A percentile compares a stretch with the other conserved stretches of the same genome.
These are phyloP conservation scores for Plenodomus lindquistii DNA, from an alignment of 2,329 filamentous ascomycete genomes.

Conservation along the genomic window DNA sequence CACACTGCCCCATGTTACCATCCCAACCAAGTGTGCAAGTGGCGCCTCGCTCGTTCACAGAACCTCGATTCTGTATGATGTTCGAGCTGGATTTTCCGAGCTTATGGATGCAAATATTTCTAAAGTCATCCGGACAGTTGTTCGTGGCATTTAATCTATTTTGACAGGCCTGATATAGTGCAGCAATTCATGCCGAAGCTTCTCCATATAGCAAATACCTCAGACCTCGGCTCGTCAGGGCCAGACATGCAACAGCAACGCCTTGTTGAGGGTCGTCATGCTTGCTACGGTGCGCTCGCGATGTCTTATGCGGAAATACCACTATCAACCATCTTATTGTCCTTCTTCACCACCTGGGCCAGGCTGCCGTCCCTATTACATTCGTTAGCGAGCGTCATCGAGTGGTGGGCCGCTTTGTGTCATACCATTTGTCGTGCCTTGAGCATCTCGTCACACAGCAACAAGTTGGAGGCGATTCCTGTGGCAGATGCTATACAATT, in stretches of 20 bases:
- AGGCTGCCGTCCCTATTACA: slow-evolving; percentile 33
- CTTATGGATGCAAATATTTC: no score
- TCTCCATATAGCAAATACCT: neutral
- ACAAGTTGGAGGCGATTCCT: slow-evolving; percentile 90
- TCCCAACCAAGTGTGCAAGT: no score
- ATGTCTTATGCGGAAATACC: neutral
- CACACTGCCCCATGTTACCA: no score
- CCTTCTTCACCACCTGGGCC: slow-evolving; percentile 25
- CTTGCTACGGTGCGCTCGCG: neutral
- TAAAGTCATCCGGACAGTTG: neutral
- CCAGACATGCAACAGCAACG: neutral
- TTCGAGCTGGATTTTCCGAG: no score
- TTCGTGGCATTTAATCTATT: slow-evolving; percentile 8
- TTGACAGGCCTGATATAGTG: slow-evolving; percentile 5
- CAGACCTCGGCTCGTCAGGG: neutral
- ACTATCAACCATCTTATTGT: slow-evolving; percentile 8
- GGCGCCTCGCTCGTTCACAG: no score
- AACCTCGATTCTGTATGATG: no score
- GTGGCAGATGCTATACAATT: slow-evolving; percentile 94
- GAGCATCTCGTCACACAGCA: slow-evolving; percentile 94
- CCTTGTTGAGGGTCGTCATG: no score
- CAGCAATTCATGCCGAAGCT: neutral
- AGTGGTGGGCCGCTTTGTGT: neutral
- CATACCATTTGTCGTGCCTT: slow-evolving; percentile 92
- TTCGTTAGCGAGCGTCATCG: slow-evolving; percentile 4